Conservation (phyloP, 441 rosid species). For the Metrosideros polymorpha region DNA sequence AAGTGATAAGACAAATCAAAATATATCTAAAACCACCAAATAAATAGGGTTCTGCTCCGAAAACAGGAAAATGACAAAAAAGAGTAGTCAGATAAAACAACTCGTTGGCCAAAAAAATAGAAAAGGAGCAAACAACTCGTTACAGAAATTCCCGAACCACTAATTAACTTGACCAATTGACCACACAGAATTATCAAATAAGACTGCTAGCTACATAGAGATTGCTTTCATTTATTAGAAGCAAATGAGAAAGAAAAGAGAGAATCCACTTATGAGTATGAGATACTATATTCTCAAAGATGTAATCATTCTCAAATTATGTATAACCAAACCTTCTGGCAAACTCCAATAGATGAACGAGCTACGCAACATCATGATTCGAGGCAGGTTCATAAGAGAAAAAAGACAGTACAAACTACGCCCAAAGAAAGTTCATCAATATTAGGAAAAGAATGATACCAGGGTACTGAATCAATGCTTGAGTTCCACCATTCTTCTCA, state of each 20-base stretch:
- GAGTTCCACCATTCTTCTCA: constrained; percentile 97
- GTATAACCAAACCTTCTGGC: not conserved
- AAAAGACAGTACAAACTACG: not conserved
- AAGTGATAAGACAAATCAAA: not conserved
- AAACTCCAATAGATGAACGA: not conserved
- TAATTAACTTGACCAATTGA: not conserved
- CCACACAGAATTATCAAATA: not conserved
- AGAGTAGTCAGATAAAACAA: not conserved
- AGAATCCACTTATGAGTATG: not conserved
- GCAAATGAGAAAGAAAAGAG: not conserved
- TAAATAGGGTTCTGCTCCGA: not conserved
- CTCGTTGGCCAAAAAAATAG: not conserved
- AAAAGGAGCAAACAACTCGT: not conserved
- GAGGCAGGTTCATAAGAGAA: not conserved
- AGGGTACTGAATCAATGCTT: constrained; percentile 88
- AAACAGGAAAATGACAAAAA: not conserved
- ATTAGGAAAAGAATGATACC: constrained; percentile 33
- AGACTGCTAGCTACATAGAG: not conserved
- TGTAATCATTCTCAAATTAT: not conserved
- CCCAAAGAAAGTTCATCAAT: not conserved
- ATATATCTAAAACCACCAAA: not conserved
- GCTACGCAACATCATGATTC: not conserved
- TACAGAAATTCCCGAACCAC: not conserved
- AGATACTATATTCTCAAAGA: not conserved
- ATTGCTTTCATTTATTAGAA: not conserved